Base-by-base conservation (phyloP, 208 protist species). In the Lotmaria passim region DNA sequence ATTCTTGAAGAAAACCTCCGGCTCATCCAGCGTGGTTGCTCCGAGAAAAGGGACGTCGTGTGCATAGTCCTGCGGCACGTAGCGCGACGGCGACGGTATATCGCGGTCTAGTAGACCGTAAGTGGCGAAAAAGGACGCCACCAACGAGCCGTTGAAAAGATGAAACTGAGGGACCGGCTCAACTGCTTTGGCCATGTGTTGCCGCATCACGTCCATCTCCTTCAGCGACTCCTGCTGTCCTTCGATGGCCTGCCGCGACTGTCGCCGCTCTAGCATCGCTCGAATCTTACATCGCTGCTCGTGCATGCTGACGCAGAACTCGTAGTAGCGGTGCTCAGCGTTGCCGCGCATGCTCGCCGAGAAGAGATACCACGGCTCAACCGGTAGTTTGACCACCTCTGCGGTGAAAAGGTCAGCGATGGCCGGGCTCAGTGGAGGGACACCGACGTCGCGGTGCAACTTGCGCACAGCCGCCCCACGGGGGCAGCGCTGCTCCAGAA, bases 321-420 rank as follows among this genome's bases (percentile, higher is more conserved):
- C 79, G 73, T 94, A 96, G 69, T 93, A 87, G 41, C 86, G 83
- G 64, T 93, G 73, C 70, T 93, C 87, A 51, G 82, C 62, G 19
- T 81, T 77, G n/a, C 52, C 38, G 11, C 89, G 84, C 71, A 77
- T 75, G 74, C 87, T 93, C 17, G 89, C 88, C 8, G 60, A 76
- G 64, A 96, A 94, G n/a, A 93, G 74, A 69, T 93, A 96, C 91
- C 91, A 96, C 65, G 91, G 87, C 53, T 68, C 69, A 24, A 81
- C 73, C 31, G 58, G 52, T 31, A 93, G 55, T 66, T 89, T 94
- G 31, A 63, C 56, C 47, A 85, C 91, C 73, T 93, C 87, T 34
- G 43, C 46, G 8, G 59, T 39, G 58, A 94, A 92, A 1, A 94
- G 64, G 12, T 63, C 60, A 0, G 85, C 81, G 31, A 93, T 76